A percentile compares a stretch with the other conserved stretches of the same genome.
phyloP scores from a whole-genome alignment of 768 basidiomycete genomes.

The Amanita pallidorosea region DNA sequence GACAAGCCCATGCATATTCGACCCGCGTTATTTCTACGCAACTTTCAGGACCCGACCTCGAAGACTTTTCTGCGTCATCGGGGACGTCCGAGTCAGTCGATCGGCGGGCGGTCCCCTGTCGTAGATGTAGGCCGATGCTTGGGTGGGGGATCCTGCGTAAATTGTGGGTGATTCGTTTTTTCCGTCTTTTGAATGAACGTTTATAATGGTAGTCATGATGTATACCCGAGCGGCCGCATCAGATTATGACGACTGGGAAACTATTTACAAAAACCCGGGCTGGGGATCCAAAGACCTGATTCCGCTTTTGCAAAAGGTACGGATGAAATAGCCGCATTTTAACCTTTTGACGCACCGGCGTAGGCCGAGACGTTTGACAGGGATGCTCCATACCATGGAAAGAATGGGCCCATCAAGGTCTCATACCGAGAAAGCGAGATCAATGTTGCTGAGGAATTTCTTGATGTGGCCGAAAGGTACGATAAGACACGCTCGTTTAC shows the following conservation, averaged over 20 bases:
- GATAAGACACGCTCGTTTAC: constrained; percentile 34
- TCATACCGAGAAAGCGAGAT: constrained; percentile 29
- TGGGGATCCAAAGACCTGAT: constrained; percentile 52
- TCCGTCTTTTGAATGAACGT: neutral
- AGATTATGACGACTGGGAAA: constrained; percentile 59
- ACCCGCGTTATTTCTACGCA: constrained; percentile 38
- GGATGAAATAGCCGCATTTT: neutral
- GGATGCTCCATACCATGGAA: constrained; percentile 30
- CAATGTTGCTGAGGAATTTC: constrained; percentile 33
- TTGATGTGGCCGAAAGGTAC: constrained; percentile 32
- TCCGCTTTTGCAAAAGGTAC: constrained; percentile 48
- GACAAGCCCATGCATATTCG: constrained; percentile 38
- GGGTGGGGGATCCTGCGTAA: constrained; percentile 55
- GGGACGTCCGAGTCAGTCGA: constrained; percentile 28
- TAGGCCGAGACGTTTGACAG: constrained; percentile 30
- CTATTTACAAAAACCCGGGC: constrained; percentile 37
- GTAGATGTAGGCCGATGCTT: constrained; percentile 38
- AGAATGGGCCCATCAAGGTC: constrained; percentile 37
- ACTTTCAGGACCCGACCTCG: constrained; percentile 23
- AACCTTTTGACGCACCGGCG: neutral
- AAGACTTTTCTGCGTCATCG: constrained; percentile 35
- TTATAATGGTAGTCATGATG: constrained; percentile 26
- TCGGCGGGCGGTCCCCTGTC: constrained; percentile 31
- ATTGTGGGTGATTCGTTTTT: constrained; percentile 27
- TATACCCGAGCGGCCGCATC: constrained; percentile 51